A percentile compares a stretch with the other conserved stretches of the same genome.
phyloP scores from a whole-genome alignment of 1,284 basidiomycete species.

The Schizopora paradoxa region DNA sequence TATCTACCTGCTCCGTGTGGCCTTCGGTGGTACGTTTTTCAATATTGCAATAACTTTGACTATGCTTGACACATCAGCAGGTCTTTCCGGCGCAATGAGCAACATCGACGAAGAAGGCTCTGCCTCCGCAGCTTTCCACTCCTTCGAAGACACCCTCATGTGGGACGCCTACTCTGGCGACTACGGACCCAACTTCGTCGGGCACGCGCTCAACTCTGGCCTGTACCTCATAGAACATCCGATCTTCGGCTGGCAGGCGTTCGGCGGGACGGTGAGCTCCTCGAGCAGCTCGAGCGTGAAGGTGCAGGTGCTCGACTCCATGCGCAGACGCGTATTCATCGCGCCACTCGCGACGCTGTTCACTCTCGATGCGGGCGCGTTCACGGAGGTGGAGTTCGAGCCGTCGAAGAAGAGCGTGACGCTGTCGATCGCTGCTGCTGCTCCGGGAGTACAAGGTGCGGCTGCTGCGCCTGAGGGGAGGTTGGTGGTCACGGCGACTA shows the following conservation, averaged over 20 bases:
- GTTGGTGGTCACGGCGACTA: constrained; percentile 39
- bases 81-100: constrained; percentile 46
- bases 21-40: constrained; percentile 48
- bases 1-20: constrained; percentile 47
- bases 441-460: constrained; percentile 36
- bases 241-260: constrained; percentile 58
- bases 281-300: constrained; percentile 34
- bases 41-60: too few species aligned
- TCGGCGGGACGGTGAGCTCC: constrained; percentile 45
- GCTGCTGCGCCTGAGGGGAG: constrained; percentile 44
- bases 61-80: too few species aligned
- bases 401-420: constrained; percentile 34
- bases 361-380: constrained; percentile 51
- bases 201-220: constrained; percentile 49
- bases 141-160: constrained; percentile 49
- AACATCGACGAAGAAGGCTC: constrained; percentile 55
- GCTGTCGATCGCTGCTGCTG: constrained; percentile 36
- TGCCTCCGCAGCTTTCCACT: constrained; percentile 54
- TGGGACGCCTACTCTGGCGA: constrained; percentile 60
- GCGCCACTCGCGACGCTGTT: constrained; percentile 45
- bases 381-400: constrained; percentile 40
- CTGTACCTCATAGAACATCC: constrained; percentile 51
- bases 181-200: constrained; percentile 57
- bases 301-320: constrained; percentile 43
- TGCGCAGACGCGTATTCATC: constrained; percentile 47